These are phyloP conservation scores for Fraxinus baroniana DNA, from an alignment of 305 asterid species.

Conservation along the genomic window DNA sequence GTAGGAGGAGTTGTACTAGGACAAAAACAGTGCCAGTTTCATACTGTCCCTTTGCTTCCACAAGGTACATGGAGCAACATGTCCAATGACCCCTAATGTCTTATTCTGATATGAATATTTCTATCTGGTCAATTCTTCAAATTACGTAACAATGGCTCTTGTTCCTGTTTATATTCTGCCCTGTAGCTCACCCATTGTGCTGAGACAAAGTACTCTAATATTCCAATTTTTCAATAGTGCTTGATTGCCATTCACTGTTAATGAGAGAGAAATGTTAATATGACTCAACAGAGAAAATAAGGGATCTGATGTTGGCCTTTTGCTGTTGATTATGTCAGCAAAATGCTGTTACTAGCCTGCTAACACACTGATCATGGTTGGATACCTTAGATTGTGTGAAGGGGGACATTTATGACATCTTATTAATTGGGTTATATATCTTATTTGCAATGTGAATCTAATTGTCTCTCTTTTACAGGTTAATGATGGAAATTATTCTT, in stretches of 20 bases:
- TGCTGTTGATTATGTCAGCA: constrained; percentile 10
- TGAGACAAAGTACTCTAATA: neutral
- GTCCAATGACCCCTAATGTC: neutral
- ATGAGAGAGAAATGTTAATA: neutral
- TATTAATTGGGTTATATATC: neutral
- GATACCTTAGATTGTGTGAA: constrained; percentile 9
- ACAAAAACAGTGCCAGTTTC: neutral
- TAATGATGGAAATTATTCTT: constrained; percentile 85
- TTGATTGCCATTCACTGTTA: constrained; percentile 1
- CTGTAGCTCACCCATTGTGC: neutral
- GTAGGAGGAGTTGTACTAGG: neutral
- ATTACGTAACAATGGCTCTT: neutral
- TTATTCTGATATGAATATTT: neutral
- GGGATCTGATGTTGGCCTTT: constrained; percentile 6
- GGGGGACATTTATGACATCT: neutral
- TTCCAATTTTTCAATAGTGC: neutral
- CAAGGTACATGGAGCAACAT: constrained; percentile 3
- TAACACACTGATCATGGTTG: constrained; percentile 22
- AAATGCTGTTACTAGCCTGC: constrained; percentile 1
- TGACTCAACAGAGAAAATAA: constrained; percentile 5
- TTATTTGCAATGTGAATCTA: constrained; percentile 20
- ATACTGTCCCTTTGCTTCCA: constrained; percentile 8
- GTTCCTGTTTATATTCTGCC: neutral
- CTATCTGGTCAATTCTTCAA: constrained; percentile 9
- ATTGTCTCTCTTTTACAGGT: constrained; percentile 60